Conservation (phyloP, 768 basidiomycete species). For the Bullera alba region DNA sequence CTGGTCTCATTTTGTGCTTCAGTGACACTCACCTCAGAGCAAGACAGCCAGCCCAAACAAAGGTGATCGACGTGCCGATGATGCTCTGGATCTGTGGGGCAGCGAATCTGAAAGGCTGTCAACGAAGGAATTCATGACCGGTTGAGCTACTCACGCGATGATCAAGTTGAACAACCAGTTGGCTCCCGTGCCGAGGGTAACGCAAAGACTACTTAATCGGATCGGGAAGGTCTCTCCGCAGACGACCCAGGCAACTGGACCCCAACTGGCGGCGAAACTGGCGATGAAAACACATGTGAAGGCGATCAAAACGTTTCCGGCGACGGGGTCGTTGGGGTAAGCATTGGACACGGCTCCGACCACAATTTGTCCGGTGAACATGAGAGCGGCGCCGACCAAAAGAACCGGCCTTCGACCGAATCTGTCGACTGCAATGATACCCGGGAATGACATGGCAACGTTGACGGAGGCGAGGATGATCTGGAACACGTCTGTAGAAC, state of each 20-base stretch:
- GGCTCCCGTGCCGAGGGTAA: slow-evolving; percentile 44
- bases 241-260: slow-evolving; percentile 45
- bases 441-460: slow-evolving; percentile 64
- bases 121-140: no score
- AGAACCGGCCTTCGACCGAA: slow-evolving; percentile 74
- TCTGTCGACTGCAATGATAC: slow-evolving; percentile 69
- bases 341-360: slow-evolving; percentile 43
- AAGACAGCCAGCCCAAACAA: slow-evolving; percentile 44
- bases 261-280: slow-evolving; percentile 41
- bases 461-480: slow-evolving; percentile 49
- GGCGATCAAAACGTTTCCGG: slow-evolving; percentile 45
- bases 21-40: slow-evolving; percentile 9
- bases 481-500: slow-evolving; percentile 60
- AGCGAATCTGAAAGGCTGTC: slow-evolving; percentile 35
- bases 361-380: slow-evolving; percentile 77
- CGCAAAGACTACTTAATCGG: slow-evolving; percentile 41
- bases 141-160: slow-evolving; percentile 35
- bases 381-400: slow-evolving; percentile 66
- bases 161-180: slow-evolving; percentile 44
- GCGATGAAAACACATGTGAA: slow-evolving; percentile 46
- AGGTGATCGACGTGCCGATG: slow-evolving; percentile 45
- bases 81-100: slow-evolving; percentile 42
- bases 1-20: neutral
- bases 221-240: slow-evolving; percentile 46
- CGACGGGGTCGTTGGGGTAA: slow-evolving; percentile 30